Evolutionary conservation across 2,329 filamentous ascomycete species (phyloP).

Genomic region (Exserohilum rostratum): DNA sequence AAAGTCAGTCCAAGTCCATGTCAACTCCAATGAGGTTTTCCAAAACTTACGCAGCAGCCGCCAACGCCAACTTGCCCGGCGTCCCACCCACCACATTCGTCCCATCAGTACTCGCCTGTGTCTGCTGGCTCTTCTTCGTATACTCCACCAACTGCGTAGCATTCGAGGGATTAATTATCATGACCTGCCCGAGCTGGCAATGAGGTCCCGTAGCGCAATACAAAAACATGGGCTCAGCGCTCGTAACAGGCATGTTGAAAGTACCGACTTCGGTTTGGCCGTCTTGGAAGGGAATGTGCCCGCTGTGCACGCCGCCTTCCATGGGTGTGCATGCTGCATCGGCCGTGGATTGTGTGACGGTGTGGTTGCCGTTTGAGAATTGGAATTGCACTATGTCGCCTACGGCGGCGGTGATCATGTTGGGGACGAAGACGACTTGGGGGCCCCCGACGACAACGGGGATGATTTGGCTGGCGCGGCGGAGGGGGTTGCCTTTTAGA

Average conservation of each 20-base stretch:
- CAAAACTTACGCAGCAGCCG: slow-evolving; percentile 33
- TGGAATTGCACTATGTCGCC: slow-evolving; percentile 42
- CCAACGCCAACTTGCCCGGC: slow-evolving; percentile 28
- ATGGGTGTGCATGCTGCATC: slow-evolving; percentile 37
- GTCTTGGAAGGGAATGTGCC: slow-evolving; percentile 39
- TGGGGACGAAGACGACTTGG: slow-evolving; percentile 39
- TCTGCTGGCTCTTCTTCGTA: slow-evolving; percentile 32
- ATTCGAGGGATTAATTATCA: slow-evolving; percentile 34
- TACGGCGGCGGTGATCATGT: slow-evolving; percentile 33
- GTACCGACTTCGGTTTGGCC: slow-evolving; percentile 39
- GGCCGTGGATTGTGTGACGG: slow-evolving; percentile 36
- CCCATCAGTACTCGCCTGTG: slow-evolving; percentile 29
- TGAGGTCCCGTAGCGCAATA: slow-evolving; percentile 42
- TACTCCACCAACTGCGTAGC: slow-evolving; percentile 36
- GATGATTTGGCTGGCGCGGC: slow-evolving; percentile 32
- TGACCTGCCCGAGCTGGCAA: slow-evolving; percentile 39
- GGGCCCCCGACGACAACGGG: slow-evolving; percentile 40
- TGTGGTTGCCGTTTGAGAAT: slow-evolving; percentile 43
- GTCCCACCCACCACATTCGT: slow-evolving; percentile 28
- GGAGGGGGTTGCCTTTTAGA: slow-evolving; percentile 26
- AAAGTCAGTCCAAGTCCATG: too few relatives aligned
- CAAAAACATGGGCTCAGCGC: slow-evolving; percentile 38
- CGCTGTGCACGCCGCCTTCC: slow-evolving; percentile 36
- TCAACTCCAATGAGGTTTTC: too few relatives aligned
- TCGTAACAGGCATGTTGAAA: slow-evolving; percentile 40